A percentile compares a stretch with the other conserved stretches of the same genome.
phyloP scores from a whole-genome alignment of 116 monocot genomes.

The Dioscorea cayenensis region DNA sequence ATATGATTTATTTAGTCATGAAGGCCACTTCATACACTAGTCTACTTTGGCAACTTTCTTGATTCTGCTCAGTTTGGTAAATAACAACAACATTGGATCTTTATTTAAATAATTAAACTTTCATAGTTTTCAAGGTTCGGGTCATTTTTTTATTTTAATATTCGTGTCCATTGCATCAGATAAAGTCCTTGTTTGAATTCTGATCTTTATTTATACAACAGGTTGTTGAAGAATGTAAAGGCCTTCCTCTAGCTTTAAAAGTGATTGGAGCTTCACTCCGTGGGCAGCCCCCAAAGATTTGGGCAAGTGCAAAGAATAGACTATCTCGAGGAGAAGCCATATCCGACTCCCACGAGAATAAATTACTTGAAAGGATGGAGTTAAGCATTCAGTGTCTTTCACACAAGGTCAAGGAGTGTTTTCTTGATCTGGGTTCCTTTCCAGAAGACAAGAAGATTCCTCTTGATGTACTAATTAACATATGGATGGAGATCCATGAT shows the following conservation, averaged over 20 bases:
- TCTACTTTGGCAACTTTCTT: no score
- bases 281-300: slow-evolving; percentile 46
- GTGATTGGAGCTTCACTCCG: slow-evolving; percentile 50
- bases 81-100: no score
- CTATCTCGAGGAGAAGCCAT: slow-evolving; percentile 41
- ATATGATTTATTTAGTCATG: background rate
- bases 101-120: no score
- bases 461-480: slow-evolving; percentile 40
- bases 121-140: no score
- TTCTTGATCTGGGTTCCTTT: slow-evolving; percentile 49
- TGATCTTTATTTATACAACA: slow-evolving; percentile 4
- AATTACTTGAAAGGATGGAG: slow-evolving; percentile 45
- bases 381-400: slow-evolving; percentile 33
- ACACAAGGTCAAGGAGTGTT: slow-evolving; percentile 39
- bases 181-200: background rate
- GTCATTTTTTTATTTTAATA: background rate
- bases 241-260: slow-evolving; percentile 55
- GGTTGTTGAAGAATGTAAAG: slow-evolving; percentile 58
- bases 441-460: slow-evolving; percentile 59
- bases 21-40: no score
- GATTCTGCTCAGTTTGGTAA: no score
- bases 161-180: background rate
- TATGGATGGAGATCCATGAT: slow-evolving; percentile 61
- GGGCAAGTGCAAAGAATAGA: slow-evolving; percentile 40
- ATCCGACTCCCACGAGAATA: slow-evolving; percentile 44